phyloP scores from a whole-genome alignment of 139 green algal species.

The Cymbomonas tetramitiformis region DNA sequence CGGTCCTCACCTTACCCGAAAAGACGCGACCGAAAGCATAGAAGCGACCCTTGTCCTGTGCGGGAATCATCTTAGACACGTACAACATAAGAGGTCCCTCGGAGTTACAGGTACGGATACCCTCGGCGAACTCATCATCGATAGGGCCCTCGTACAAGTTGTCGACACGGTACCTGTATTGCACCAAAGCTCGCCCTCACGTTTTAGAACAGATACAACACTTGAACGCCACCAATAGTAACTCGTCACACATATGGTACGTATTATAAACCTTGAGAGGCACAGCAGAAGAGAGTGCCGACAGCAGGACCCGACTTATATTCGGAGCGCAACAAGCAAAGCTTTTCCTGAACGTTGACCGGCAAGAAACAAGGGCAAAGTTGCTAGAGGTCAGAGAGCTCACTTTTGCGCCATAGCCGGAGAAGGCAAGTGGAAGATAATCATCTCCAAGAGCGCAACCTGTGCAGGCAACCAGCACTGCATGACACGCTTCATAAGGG shows the following conservation, averaged over 20 bases:
- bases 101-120: constrained; percentile 88
- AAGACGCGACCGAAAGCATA: constrained; percentile 96
- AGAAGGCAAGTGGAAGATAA: constrained; percentile 72
- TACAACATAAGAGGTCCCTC: constrained; percentile 95
- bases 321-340: too few relatives aligned
- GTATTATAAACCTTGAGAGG: too few relatives aligned
- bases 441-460: constrained; percentile 95
- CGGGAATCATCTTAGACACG: constrained; percentile 98
- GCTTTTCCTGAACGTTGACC: too few relatives aligned
- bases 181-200: too few relatives aligned
- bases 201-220: too few relatives aligned
- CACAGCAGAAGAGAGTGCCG: too few relatives aligned
- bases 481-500: constrained; percentile 62
- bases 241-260: too few relatives aligned
- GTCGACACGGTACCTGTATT: constrained; percentile 95
- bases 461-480: constrained; percentile 84
- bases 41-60: constrained; percentile 93
- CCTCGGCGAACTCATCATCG: constrained; percentile 80
- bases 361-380: too few relatives aligned
- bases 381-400: too few relatives aligned
- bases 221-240: too few relatives aligned
- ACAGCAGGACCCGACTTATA: too few relatives aligned
- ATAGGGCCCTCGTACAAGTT: constrained; percentile 92
- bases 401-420: constrained; percentile 67
- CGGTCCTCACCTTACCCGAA: constrained; percentile 71